Conservation (phyloP, 139 green algal species). For the Chlorella sp. region DNA sequence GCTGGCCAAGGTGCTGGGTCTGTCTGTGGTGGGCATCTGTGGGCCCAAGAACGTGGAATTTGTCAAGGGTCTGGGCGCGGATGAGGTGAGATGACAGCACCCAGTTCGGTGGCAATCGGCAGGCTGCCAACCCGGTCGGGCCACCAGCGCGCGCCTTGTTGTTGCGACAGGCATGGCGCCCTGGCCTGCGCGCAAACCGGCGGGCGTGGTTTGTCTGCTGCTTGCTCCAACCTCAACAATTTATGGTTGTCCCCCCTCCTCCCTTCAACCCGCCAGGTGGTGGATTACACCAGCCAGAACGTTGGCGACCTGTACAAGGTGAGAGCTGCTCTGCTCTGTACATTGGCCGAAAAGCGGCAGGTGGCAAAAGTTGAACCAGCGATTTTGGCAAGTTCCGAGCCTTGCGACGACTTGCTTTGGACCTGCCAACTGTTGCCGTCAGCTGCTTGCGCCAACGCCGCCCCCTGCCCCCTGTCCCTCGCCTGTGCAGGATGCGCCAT, state of each 20-base stretch:
- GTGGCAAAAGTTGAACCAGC: too few relatives aligned
- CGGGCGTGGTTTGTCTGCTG: too few relatives aligned
- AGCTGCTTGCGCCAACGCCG: too few relatives aligned
- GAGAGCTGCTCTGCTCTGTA: too few relatives aligned
- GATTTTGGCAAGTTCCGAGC: too few relatives aligned
- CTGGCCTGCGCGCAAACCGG: background rate
- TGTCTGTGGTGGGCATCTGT: conserved; percentile 21
- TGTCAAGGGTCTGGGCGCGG: conserved; percentile 28
- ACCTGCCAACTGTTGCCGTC: too few relatives aligned
- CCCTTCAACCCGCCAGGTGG: background rate
- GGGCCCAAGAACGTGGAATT: conserved; percentile 24
- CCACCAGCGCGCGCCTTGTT: background rate
- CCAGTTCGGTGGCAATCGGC: background rate
- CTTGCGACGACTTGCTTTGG: too few relatives aligned
- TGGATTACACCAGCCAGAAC: conserved; percentile 31
- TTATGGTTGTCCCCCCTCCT: background rate
- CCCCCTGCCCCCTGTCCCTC: too few relatives aligned
- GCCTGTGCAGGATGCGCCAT: background rate
- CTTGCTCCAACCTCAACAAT: too few relatives aligned
- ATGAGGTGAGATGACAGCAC: conserved; percentile 25
- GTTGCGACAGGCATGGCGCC: background rate
- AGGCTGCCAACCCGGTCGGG: background rate
- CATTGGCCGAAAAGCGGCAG: too few relatives aligned
- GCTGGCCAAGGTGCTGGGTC: conserved; percentile 29
- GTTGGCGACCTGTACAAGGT: conserved; percentile 21